These are phyloP conservation scores for Xenoacremonium recifei DNA, from an alignment of 2,329 filamentous ascomycete genomes.

Conservation along the genomic window DNA sequence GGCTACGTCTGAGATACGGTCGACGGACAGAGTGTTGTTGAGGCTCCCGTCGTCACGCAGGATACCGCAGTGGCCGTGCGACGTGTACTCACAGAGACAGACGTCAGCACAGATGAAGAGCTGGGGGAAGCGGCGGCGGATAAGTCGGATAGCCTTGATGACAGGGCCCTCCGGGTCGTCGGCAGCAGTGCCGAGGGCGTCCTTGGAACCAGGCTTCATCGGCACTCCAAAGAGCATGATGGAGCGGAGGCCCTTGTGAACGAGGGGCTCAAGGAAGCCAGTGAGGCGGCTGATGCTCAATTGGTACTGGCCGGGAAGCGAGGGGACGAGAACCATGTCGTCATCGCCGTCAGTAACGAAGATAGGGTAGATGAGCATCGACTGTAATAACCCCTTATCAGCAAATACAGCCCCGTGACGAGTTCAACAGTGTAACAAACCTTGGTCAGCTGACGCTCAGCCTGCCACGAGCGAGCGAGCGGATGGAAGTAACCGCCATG, in stretches of 20 bases:
- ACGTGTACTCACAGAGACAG: constrained; percentile 97
- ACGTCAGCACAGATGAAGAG: constrained; percentile 92
- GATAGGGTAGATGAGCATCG: constrained; percentile 97
- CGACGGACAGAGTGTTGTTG: constrained; percentile 91
- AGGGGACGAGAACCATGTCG: constrained; percentile 86
- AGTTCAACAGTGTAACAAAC: constrained; percentile 41
- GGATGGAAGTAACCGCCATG: constrained; percentile 83
- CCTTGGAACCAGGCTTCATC: constrained; percentile 76
- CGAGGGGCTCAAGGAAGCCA: constrained; percentile 79
- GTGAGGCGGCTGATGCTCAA: constrained; percentile 84
- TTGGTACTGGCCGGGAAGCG: constrained; percentile 85
- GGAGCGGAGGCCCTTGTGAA: constrained; percentile 85
- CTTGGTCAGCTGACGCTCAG: constrained; percentile 83
- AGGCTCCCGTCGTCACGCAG: constrained; percentile 87
- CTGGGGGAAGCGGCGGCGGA: constrained; percentile 82
- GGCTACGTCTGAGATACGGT: constrained; percentile 96
- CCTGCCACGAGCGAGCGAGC: constrained; percentile 77
- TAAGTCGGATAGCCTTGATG: constrained; percentile 78
- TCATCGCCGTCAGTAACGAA: constrained; percentile 95
- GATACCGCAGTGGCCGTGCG: constrained; percentile 96
- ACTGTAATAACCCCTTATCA: constrained; percentile 50
- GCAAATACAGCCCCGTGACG: background rate
- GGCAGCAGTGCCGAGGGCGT: constrained; percentile 85
- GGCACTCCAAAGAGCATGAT: constrained; percentile 97
- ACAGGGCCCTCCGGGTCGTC: constrained; percentile 93